A percentile compares a stretch with the other conserved stretches of the same genome.
These are phyloP conservation scores for Arctium lappa DNA, from an alignment of 129 eudicot species.

Conservation along the genomic window DNA sequence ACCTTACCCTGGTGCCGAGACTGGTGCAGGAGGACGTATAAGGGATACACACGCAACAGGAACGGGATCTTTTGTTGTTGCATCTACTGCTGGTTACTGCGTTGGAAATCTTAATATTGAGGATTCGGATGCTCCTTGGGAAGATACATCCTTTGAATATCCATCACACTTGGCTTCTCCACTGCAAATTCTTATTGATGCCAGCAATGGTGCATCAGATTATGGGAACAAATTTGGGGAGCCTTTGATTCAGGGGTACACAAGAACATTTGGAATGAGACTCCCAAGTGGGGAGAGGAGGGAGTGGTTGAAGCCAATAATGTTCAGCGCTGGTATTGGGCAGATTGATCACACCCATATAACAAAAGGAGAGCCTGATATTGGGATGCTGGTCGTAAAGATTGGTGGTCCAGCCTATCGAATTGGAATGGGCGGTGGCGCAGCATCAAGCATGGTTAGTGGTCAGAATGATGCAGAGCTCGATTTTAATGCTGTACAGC, in stretches of 20 bases:
- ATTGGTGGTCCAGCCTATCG: conserved; percentile 97
- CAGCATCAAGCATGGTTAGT: conserved; percentile 97
- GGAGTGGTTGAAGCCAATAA: conserved; percentile 96
- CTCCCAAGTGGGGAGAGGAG: conserved; percentile 84
- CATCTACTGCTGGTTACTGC: conserved; percentile 47
- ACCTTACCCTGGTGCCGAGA: conserved; percentile 97
- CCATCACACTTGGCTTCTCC: conserved; percentile 61
- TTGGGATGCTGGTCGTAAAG: conserved; percentile 90
- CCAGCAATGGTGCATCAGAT: conserved; percentile 96
- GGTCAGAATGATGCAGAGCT: conserved; percentile 94
- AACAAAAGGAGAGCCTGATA: conserved; percentile 83
- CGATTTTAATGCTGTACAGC: conserved; percentile 90
- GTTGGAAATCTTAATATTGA: conserved; percentile 41
- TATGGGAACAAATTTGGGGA: conserved; percentile 48
- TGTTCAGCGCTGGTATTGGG: conserved; percentile 95
- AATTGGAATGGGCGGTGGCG: conserved; percentile 99
- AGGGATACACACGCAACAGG: conserved; percentile 95
- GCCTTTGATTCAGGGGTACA: conserved; percentile 80
- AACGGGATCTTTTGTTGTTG: conserved; percentile 81
- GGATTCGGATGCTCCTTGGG: conserved; percentile 38
- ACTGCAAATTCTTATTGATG: conserved; percentile 69
- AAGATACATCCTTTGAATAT: conserved; percentile 36
- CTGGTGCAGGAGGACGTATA: conserved; percentile 95
- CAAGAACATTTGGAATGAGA: conserved; percentile 87
- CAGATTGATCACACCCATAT: conserved; percentile 86